phyloP scores from a whole-genome alignment of 805 yeast genomes.

The Sugiyamaella floridensis region DNA sequence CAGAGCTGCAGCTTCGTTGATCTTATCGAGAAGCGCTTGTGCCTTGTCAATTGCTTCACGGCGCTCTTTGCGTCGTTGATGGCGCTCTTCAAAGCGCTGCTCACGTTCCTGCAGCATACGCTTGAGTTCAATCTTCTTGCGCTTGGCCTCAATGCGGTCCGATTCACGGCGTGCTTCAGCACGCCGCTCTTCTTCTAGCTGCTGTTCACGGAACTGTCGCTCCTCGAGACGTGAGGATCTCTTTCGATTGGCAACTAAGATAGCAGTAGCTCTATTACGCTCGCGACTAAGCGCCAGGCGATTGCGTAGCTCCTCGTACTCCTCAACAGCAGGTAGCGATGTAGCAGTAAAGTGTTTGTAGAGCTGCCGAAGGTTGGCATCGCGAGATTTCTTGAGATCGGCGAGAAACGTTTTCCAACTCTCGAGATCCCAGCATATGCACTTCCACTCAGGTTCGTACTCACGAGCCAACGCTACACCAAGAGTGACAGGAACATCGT shows the following conservation, averaged over 20 bases:
- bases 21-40: background rate
- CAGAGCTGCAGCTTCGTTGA: constrained; percentile 5
- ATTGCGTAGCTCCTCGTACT: constrained; percentile 22
- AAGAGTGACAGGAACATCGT: constrained; percentile 6
- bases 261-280: constrained; percentile 20
- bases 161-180: constrained; percentile 21
- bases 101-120: constrained; percentile 2
- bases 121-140: constrained; percentile 4
- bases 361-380: constrained; percentile 17
- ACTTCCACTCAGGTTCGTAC: constrained; percentile 25
- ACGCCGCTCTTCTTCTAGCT: constrained; percentile 14
- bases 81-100: constrained; percentile 12
- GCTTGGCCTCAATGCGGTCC: constrained; percentile 11
- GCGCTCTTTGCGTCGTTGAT: constrained; percentile 5
- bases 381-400: constrained; percentile 16
- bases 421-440: constrained; percentile 27
- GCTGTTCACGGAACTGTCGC: constrained; percentile 17
- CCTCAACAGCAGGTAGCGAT: constrained; percentile 28
- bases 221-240: constrained; percentile 30
- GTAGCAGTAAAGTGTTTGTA: constrained; percentile 16
- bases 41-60: constrained; percentile 12
- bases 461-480: constrained; percentile 17
- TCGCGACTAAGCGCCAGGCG: constrained; percentile 23
- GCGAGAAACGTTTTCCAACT: constrained; percentile 24
- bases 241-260: constrained; percentile 28